Conservation (phyloP, 2,329 filamentous ascomycete genomes). For the Aspergillus fijiensis region DNA sequence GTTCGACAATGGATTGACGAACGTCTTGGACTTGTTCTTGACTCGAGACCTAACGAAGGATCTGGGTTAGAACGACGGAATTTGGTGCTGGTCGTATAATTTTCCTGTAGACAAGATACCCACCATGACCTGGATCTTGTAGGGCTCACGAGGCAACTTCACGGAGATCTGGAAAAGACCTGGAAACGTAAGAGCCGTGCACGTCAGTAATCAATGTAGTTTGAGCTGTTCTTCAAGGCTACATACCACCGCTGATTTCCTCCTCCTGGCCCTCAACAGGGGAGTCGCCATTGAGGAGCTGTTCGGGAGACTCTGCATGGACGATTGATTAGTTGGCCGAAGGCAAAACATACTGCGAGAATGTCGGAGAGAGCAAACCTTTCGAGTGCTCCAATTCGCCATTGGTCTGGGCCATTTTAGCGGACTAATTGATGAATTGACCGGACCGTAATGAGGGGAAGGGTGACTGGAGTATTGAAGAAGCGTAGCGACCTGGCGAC, state of each 20-base stretch:
- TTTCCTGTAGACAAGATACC: slow-evolving; percentile 32
- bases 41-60: slow-evolving; percentile 66
- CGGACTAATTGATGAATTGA: slow-evolving; percentile 17
- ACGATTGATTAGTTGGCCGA: slow-evolving; percentile 18
- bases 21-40: slow-evolving; percentile 98
- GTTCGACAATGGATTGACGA: slow-evolving; percentile 91
- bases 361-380: slow-evolving; percentile 28
- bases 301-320: slow-evolving; percentile 35
- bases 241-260: slow-evolving; percentile 39
- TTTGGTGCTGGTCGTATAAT: slow-evolving; percentile 20
- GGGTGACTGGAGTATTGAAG: background rate
- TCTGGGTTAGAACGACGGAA: slow-evolving; percentile 12
- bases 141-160: slow-evolving; percentile 74
- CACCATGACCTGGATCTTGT: slow-evolving; percentile 83
- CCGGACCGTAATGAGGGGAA: slow-evolving; percentile 3
- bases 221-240: background rate
- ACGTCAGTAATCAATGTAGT: background rate
- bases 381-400: slow-evolving; percentile 41
- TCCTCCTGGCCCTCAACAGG: slow-evolving; percentile 36
- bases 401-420: slow-evolving; percentile 43
- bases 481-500: slow-evolving; percentile 22
- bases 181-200: slow-evolving; percentile 18
- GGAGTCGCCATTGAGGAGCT: slow-evolving; percentile 36
- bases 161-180: slow-evolving; percentile 71
- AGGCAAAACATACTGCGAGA: background rate